Conservation (phyloP, 1,284 basidiomycete species). For the Peniophora sp. region DNA sequence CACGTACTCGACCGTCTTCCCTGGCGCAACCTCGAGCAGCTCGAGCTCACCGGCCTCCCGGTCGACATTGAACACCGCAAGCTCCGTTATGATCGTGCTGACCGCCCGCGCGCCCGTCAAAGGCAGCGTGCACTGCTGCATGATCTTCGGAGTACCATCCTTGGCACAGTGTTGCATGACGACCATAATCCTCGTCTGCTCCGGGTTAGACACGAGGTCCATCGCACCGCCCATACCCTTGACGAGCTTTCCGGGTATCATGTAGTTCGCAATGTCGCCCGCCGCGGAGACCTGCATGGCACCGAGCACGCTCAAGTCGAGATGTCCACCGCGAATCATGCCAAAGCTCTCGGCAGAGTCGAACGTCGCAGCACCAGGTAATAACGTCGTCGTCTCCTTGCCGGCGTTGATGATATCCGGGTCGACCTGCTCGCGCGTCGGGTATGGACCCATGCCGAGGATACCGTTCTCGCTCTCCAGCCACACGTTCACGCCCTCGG, state of each 20-base stretch:
- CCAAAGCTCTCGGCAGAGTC: constrained; percentile 87
- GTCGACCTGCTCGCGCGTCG: constrained; percentile 78
- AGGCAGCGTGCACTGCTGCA: constrained; percentile 78
- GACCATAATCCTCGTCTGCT: constrained; percentile 83
- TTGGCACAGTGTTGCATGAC: constrained; percentile 89
- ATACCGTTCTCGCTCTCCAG: constrained; percentile 93
- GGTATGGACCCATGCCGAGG: constrained; percentile 91
- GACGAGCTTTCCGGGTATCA: constrained; percentile 92
- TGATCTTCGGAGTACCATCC: constrained; percentile 84
- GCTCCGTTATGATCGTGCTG: constrained; percentile 90
- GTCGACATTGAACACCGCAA: constrained; percentile 90
- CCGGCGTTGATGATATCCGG: constrained; percentile 93
- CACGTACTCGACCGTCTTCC: constrained; percentile 80
- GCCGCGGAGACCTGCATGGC: constrained; percentile 90
- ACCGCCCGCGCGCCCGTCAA: constrained; percentile 85
- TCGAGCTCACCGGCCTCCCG: constrained; percentile 64
- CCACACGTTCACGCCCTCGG: constrained; percentile 75
- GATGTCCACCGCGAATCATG: constrained; percentile 93
- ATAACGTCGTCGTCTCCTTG: constrained; percentile 87
- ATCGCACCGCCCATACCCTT: constrained; percentile 88
- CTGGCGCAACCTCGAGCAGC: constrained; percentile 79
- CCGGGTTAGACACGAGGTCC: constrained; percentile 92
- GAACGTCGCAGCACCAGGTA: constrained; percentile 87
- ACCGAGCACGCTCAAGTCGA: constrained; percentile 84
- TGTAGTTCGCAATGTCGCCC: constrained; percentile 94